These are phyloP conservation scores for Plenodomus lindquistii DNA, from an alignment of 2,329 filamentous ascomycete species.

Conservation along the genomic window DNA sequence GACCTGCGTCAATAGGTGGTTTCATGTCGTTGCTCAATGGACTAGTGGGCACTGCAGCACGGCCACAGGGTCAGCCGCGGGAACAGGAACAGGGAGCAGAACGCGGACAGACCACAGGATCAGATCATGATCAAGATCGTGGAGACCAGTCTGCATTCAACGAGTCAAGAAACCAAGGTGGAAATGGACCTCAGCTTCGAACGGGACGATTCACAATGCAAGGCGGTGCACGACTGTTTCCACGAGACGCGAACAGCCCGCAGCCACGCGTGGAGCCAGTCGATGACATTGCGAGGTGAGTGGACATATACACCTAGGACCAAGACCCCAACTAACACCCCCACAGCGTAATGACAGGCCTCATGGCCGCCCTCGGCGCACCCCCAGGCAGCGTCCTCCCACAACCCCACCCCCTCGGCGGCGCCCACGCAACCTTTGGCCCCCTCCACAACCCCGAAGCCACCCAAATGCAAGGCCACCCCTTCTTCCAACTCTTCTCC, in stretches of 20 bases:
- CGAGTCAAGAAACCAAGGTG: constrained; percentile 16
- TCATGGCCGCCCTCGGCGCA: constrained; percentile 41
- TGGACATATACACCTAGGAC: constrained; percentile 45
- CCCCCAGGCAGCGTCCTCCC: constrained; percentile 19
- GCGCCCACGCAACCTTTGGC: constrained; percentile 9
- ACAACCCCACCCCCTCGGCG: constrained; percentile 11
- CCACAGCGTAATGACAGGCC: constrained; percentile 35
- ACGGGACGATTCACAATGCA: constrained; percentile 37
- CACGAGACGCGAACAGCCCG: constrained; percentile 56
- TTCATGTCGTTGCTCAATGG: constrained; percentile 54
- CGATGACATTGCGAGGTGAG: constrained; percentile 47
- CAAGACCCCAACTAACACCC: constrained; percentile 16
- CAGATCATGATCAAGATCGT: constrained; percentile 3
- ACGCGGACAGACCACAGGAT: constrained; percentile 16
- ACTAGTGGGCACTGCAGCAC: constrained; percentile 43
- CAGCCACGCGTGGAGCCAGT: constrained; percentile 53
- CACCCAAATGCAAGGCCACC: constrained; percentile 22
- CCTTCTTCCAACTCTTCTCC: constrained; percentile 52
- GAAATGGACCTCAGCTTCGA: constrained; percentile 13
- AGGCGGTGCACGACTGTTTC: constrained; percentile 47
- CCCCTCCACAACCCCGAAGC: constrained; percentile 10
- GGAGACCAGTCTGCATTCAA: constrained; percentile 16
- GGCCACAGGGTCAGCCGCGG: constrained; percentile 10
- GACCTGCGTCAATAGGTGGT: constrained; percentile 41
- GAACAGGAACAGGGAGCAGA: constrained; percentile 15